Percentiles rank a stretch among this genome's conserved stretches.
phyloP scores from a whole-genome alignment of 2,329 filamentous ascomycete genomes.

The Apiospora malaysiana region DNA sequence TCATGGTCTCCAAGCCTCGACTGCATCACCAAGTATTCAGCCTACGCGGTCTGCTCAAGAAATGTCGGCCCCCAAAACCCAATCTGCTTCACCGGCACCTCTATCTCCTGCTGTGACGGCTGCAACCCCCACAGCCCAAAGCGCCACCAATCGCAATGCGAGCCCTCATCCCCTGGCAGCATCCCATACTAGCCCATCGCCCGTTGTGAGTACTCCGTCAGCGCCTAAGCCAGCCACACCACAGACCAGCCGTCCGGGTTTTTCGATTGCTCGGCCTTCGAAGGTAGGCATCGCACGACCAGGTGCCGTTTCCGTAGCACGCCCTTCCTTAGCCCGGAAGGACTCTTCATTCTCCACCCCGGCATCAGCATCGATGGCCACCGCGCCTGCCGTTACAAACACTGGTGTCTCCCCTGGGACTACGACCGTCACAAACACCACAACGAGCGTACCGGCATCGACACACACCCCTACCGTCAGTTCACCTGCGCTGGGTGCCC shows the following conservation, averaged over 20 bases:
- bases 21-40: conserved; percentile 26
- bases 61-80: conserved; percentile 26
- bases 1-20: conserved; percentile 30
- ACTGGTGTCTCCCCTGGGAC: not conserved
- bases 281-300: conserved; percentile 24
- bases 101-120: conserved; percentile 28
- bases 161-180: not conserved
- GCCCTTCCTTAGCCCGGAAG: conserved; percentile 21
- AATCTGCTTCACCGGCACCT: conserved; percentile 34
- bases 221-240: conserved; percentile 3
- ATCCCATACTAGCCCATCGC: not conserved
- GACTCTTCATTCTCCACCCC: conserved; percentile 4
- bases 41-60: conserved; percentile 27
- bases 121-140: conserved; percentile 19
- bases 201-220: not conserved
- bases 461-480: not conserved
- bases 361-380: not conserved
- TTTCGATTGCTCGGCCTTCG: conserved; percentile 25
- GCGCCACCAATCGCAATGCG: not conserved
- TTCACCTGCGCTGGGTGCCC: not conserved
- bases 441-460: not conserved
- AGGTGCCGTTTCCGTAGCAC: conserved; percentile 24
- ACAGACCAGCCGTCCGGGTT: conserved; percentile 21
- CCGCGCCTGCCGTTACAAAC: not conserved
- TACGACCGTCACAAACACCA: not conserved